Percentiles rank a stretch among this genome's conserved stretches.
phyloP scores from a whole-genome alignment of 2,329 filamentous ascomycete species.

The Didymella lethalis region DNA sequence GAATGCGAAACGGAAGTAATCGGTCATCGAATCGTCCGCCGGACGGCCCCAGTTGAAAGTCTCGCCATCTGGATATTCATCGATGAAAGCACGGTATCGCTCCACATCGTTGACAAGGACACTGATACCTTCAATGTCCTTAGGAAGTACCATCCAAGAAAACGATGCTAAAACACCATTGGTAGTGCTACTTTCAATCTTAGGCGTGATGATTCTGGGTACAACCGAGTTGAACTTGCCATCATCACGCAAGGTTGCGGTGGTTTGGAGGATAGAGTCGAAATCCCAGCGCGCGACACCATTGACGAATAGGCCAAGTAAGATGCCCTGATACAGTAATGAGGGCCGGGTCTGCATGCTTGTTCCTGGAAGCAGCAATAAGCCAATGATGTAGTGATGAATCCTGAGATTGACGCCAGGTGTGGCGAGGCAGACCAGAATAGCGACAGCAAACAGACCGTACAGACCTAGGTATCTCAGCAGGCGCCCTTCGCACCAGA shows the following conservation, averaged over 20 bases:
- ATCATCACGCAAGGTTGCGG: slow-evolving; percentile 69
- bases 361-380: slow-evolving; percentile 48
- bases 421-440: slow-evolving; percentile 73
- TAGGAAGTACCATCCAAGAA: slow-evolving; percentile 58
- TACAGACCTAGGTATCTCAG: slow-evolving; percentile 81
- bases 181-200: slow-evolving; percentile 27
- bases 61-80: slow-evolving; percentile 24
- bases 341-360: slow-evolving; percentile 47
- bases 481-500: slow-evolving; percentile 83
- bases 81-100: slow-evolving; percentile 52
- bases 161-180: slow-evolving; percentile 66
- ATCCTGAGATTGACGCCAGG: slow-evolving; percentile 84
- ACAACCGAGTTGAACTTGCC: slow-evolving; percentile 64
- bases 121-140: slow-evolving; percentile 73
- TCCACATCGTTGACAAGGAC: slow-evolving; percentile 87
- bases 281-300: slow-evolving; percentile 50
- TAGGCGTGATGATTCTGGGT: slow-evolving; percentile 51
- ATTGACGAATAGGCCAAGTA: slow-evolving; percentile 49
- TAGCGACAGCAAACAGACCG: slow-evolving; percentile 67
- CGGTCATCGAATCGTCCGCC: slow-evolving; percentile 32
- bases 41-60: slow-evolving; percentile 53
- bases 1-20: slow-evolving; percentile 50
- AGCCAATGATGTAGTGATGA: slow-evolving; percentile 69
- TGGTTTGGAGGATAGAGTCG: slow-evolving; percentile 78
- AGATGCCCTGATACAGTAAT: slow-evolving; percentile 47